Evolutionary conservation across 257 asterid species (phyloP).

Genomic region (Salvia splendens): DNA sequence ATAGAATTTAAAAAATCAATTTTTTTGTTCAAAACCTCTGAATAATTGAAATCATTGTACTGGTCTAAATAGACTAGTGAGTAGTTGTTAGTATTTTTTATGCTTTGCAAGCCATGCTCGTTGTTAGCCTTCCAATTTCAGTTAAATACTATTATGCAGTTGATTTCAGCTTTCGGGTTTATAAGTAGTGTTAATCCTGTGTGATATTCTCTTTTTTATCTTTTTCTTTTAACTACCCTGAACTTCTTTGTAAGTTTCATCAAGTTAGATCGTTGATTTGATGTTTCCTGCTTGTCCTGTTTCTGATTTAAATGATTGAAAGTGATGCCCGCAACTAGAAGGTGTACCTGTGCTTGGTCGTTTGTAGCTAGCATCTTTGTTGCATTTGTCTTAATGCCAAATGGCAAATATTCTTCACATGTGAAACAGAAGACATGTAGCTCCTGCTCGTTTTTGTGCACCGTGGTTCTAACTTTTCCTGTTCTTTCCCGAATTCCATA

Average conservation of each 20-base stretch:
- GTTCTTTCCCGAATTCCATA: background rate
- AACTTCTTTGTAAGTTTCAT: slow-evolving; percentile 11
- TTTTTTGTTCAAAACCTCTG: background rate
- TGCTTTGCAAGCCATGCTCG: background rate
- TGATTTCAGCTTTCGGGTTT: slow-evolving; percentile 14
- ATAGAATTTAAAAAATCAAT: slow-evolving; percentile 4
- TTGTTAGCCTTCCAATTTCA: slow-evolving; percentile 21
- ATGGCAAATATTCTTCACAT: slow-evolving; percentile 6
- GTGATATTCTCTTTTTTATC: background rate
- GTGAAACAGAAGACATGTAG: background rate
- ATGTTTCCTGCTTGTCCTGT: slow-evolving; percentile 30
- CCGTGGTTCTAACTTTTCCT: slow-evolving; percentile 4
- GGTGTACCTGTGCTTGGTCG: slow-evolving; percentile 21
- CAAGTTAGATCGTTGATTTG: slow-evolving; percentile 23
- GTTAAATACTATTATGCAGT: slow-evolving; percentile 3
- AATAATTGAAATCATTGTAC: background rate
- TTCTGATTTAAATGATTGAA: slow-evolving; percentile 15
- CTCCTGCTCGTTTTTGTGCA: background rate
- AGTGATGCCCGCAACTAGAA: background rate
- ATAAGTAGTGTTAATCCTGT: slow-evolving; percentile 15
- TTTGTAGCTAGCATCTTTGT: slow-evolving; percentile 23
- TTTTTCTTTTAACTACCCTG: background rate
- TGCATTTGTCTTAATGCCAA: slow-evolving; percentile 25
- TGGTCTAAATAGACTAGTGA: background rate
- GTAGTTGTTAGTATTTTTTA: background rate